Percentiles rank a stretch among this genome's conserved stretches.
Evolutionary conservation across 441 rosid species (phyloP).

Genomic region (Brassica hybrid): DNA sequence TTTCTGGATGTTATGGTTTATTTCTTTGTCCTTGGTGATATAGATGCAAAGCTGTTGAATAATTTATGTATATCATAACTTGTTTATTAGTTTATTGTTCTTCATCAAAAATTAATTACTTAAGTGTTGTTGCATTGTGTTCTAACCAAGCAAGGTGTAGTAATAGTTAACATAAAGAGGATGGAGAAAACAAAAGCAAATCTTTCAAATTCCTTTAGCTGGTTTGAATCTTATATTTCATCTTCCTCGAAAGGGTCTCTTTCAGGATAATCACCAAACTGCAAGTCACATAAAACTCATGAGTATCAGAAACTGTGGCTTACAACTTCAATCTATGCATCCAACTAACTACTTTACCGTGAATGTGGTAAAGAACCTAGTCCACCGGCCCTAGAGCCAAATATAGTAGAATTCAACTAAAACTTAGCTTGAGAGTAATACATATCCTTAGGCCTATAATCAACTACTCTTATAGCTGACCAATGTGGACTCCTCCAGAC

Average conservation of each 20-base stretch:
- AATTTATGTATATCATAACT: slow-evolving; percentile 27
- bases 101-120: slow-evolving; percentile 8
- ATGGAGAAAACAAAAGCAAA: slow-evolving; percentile 2
- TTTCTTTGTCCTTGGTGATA: not conserved
- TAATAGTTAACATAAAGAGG: slow-evolving; percentile 4
- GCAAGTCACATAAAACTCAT: slow-evolving; percentile 26
- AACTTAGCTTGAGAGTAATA: not conserved
- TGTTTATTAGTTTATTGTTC: slow-evolving; percentile 5
- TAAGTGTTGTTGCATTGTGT: not conserved
- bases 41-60: no score
- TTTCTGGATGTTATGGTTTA: no score
- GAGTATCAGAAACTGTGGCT: slow-evolving; percentile 1
- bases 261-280: slow-evolving; percentile 73
- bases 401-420: not conserved
- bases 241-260: no score
- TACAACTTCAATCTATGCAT: not conserved
- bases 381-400: not conserved
- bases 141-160: slow-evolving; percentile 10
- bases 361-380: not conserved
- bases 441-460: not conserved
- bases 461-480: slow-evolving; percentile 18
- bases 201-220: slow-evolving; percentile 10
- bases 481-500: not conserved
- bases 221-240: slow-evolving; percentile 51
- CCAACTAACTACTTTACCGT: not conserved